Evolutionary conservation across 805 yeast species (phyloP), one percentile per base, ranked within the genome.

Genomic region (Saccharomycopsis fibuligera): DNA sequence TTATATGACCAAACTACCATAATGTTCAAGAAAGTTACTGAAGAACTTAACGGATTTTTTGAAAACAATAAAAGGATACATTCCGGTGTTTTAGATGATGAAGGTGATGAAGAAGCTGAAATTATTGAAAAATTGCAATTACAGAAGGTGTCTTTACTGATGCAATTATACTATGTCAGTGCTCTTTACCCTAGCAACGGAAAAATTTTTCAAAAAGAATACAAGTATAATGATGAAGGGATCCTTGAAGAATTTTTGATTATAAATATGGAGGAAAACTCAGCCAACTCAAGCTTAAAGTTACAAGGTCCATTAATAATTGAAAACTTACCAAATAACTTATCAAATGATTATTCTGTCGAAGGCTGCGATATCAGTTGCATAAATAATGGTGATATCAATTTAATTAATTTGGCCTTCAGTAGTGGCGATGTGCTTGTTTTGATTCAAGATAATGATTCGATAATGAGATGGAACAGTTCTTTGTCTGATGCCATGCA

Each of bases 271-370:
- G n/a, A n/a, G n/a, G n/a, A n/a, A n/a, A n/a, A n/a, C n/a, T n/a
- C n/a, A n/a, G n/a, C n/a, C n/a, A n/a, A n/a, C n/a, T n/a, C n/a
- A n/a, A 19, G 25, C 12, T 45, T 37, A 33, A 35, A 36, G n/a
- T 37, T 51, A 14, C 54, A 51, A 44, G 54, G 54, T 3, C 54
- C 54, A 14, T 19, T 48, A 17, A 17, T 21, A 12, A 22, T 50
- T 4, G 25, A 41, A 10, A 41, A 47, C 27, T 29, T 45, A n/a
- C 50, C 50, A 21, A 14, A n/a, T 17, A 23, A 5, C 4, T 21
- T 50, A 3, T 19, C 35, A 5, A 37, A 39, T 35, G 45, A 50
- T 21, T 50, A 19, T 25, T 4, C 21, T 8, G 21, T 40, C 19
- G 35, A 24, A 17, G 54, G 50, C 16, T 19, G 29, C 10, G 46